A percentile compares a stretch with the other conserved stretches of the same genome.
These are phyloP conservation scores for Chlamydomonas incerta DNA, from an alignment of 139 green algal genomes.

Conservation along the genomic window DNA sequence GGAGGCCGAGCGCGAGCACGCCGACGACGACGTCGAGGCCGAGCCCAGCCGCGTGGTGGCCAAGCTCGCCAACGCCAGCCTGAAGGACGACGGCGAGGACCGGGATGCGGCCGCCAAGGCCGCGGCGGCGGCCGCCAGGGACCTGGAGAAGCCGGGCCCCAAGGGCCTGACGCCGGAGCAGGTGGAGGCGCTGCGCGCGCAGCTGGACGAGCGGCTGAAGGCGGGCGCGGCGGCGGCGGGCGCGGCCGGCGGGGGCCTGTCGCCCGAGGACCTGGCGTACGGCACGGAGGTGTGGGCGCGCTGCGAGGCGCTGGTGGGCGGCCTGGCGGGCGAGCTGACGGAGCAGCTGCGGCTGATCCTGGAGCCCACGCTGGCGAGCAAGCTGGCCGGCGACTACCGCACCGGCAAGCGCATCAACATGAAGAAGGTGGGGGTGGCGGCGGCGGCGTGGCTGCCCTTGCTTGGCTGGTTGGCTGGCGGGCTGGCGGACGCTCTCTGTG, in stretches of 20 bases:
- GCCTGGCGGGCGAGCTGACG: constrained; percentile 86
- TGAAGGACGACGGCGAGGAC: background rate
- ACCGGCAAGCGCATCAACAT: constrained; percentile 99
- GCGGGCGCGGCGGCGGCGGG: constrained; percentile 40
- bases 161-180: constrained; percentile 10
- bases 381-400: constrained; percentile 91
- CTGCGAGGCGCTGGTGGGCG: constrained; percentile 86
- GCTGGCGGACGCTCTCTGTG: too few relatives aligned
- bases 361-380: constrained; percentile 93
- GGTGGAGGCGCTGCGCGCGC: constrained; percentile 58
- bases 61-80: background rate
- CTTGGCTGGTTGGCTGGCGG: too few relatives aligned
- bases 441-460: too few relatives aligned
- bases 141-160: background rate
- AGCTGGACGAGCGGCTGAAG: constrained; percentile 70
- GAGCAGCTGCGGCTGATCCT: constrained; percentile 97
- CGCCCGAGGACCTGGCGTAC: constrained; percentile 1
- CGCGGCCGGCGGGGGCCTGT: background rate
- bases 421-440: constrained; percentile 83
- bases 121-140: too few relatives aligned
- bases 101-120: constrained; percentile 1
- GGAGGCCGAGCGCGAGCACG: constrained; percentile 20
- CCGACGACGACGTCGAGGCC: constrained; percentile 33
- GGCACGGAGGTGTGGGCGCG: constrained; percentile 78
- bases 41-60: constrained; percentile 37